These are phyloP conservation scores for Paraphaeosphaeria minitans DNA, from an alignment of 2,329 filamentous ascomycete genomes.

Conservation along the genomic window DNA sequence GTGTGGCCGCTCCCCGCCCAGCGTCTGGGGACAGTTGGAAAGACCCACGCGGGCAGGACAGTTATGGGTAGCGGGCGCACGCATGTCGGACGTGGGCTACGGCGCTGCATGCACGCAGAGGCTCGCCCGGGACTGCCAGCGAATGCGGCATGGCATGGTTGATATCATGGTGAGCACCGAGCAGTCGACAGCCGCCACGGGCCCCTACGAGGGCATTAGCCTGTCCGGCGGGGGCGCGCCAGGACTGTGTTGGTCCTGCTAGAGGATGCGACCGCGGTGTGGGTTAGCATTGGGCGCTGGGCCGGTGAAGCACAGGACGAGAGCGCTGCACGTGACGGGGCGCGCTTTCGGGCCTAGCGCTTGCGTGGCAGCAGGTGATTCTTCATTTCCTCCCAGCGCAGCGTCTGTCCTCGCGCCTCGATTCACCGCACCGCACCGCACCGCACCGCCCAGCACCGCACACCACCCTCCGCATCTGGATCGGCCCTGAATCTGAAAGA, in stretches of 20 bases:
- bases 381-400: background rate
- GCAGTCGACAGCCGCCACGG: background rate
- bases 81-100: background rate
- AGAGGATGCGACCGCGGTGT: background rate
- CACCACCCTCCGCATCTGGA: slow-evolving; percentile 16
- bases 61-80: background rate
- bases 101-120: slow-evolving; percentile 1
- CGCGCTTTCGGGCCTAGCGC: background rate
- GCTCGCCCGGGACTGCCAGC: background rate
- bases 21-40: slow-evolving; percentile 2
- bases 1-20: background rate
- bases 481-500: background rate
- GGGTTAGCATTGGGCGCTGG: background rate
- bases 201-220: background rate
- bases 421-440: slow-evolving; percentile 15
- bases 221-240: slow-evolving; percentile 7
- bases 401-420: slow-evolving; percentile 9
- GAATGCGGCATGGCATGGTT: background rate
- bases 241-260: slow-evolving; percentile 5
- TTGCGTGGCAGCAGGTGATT: slow-evolving; percentile 14
- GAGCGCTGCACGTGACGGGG: background rate
- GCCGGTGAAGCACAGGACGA: slow-evolving; percentile 1
- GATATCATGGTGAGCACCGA: background rate
- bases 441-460: background rate
- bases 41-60: background rate